These are phyloP conservation scores for Sextonia rubra DNA, from an alignment of 164 flowering plant genomes.

Conservation along the genomic window DNA sequence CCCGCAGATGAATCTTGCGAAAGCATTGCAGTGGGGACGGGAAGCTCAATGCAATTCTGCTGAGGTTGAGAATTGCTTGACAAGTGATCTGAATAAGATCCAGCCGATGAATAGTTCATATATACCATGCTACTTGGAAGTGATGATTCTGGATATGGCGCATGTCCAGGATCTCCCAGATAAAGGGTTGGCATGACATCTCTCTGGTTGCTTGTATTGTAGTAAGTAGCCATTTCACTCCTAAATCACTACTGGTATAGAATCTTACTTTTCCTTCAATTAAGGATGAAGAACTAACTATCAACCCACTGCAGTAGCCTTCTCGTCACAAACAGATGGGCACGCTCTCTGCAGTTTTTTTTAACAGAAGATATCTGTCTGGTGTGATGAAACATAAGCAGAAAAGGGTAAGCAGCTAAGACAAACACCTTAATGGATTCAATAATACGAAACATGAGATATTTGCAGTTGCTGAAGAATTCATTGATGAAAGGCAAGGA, in stretches of 20 bases:
- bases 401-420: not conserved
- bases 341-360: not conserved
- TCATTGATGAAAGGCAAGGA: not conserved
- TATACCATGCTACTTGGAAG: constrained; percentile 53
- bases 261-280: constrained; percentile 6
- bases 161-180: constrained; percentile 43
- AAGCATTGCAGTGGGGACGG: constrained; percentile 10
- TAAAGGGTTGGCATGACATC: constrained; percentile 48
- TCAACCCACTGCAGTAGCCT: constrained; percentile 10
- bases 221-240: constrained; percentile 66
- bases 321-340: not conserved
- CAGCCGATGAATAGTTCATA: constrained; percentile 50
- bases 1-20: constrained; percentile 31
- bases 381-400: not conserved
- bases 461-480: not conserved
- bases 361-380: not conserved
- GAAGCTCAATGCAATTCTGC: constrained; percentile 36
- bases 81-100: constrained; percentile 43
- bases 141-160: constrained; percentile 40
- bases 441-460: too few species aligned
- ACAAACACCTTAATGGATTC: not conserved
- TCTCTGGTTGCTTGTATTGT: constrained; percentile 53
- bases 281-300: constrained; percentile 8
- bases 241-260: constrained; percentile 3
- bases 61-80: constrained; percentile 47